Percentiles rank a stretch among this genome's conserved stretches.
Evolutionary conservation across 2,329 filamentous ascomycete genomes (phyloP).

Genomic region (Xylariomycetidae sp.): DNA sequence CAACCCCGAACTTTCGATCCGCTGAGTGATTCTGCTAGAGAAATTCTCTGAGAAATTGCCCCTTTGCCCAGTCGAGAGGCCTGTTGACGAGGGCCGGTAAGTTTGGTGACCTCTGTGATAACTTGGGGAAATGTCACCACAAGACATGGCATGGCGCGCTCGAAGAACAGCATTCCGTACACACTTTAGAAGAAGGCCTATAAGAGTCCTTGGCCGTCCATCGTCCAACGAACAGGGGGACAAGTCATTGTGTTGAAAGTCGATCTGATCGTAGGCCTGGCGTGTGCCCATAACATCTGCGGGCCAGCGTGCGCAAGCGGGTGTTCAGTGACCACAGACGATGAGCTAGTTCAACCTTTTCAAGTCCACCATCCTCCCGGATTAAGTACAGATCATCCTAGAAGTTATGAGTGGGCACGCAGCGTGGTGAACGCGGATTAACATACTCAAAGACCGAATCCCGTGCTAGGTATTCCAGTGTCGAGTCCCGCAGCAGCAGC

Average conservation of each 20-base stretch:
- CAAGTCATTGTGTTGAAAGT: conserved; percentile 1
- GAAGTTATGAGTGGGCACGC: not conserved
- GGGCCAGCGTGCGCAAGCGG: conserved; percentile 2
- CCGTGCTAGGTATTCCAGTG: not conserved
- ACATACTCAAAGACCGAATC: conserved; percentile 1
- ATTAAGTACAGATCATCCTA: not conserved
- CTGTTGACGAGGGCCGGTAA: conserved; percentile 1
- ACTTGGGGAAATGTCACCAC: not conserved
- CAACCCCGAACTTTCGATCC: not conserved
- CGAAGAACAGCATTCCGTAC: conserved; percentile 2
- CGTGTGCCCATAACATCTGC: conserved; percentile 1
- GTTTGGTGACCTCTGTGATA: not conserved
- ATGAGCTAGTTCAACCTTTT: not conserved
- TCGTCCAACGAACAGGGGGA: not conserved
- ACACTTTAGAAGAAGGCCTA: conserved; percentile 1
- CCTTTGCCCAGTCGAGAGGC: conserved; percentile 2
- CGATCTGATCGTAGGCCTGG: conserved; percentile 1
- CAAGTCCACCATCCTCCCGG: too few relatives aligned
- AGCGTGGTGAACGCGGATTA: not conserved
- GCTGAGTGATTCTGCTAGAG: not conserved
- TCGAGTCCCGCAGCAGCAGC: conserved; percentile 4
- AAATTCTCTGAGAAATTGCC: conserved; percentile 1
- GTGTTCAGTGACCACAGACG: too few relatives aligned
- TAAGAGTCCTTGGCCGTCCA: conserved; percentile 1
- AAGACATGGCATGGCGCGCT: not conserved